Percentiles rank a stretch among this genome's conserved stretches.
phyloP scores from a whole-genome alignment of 306 rosid species.

The Quercus variabilis region DNA sequence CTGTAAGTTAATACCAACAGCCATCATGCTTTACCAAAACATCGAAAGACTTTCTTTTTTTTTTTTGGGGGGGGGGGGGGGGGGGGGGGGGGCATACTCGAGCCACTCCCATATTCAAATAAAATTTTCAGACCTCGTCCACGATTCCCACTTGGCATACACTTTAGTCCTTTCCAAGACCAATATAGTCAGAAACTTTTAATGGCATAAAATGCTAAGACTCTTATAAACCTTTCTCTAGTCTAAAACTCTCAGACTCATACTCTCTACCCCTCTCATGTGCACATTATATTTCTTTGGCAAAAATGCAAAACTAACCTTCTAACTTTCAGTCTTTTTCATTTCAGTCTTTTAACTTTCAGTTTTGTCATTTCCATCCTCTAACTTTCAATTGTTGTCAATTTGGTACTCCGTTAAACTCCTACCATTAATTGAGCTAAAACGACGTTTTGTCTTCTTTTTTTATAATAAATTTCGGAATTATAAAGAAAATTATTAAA shows the following conservation, averaged over 20 bases:
- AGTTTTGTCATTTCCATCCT: too few relatives aligned
- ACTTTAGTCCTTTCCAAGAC: neutral
- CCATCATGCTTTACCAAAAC: neutral
- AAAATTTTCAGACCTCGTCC: neutral
- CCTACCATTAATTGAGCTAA: too few relatives aligned
- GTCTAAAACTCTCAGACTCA: neutral
- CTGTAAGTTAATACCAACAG: constrained; percentile 34
- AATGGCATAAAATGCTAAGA: neutral
- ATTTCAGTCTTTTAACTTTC: too few relatives aligned
- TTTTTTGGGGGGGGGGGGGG: too few relatives aligned
- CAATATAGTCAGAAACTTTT: neutral
- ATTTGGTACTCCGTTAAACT: too few relatives aligned
- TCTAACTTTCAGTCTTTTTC: too few relatives aligned
- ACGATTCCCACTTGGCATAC: neutral
- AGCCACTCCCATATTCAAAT: neutral
- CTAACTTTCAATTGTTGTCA: too few relatives aligned
- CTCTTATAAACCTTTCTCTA: neutral
- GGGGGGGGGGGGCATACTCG: neutral
- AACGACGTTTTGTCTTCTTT: too few relatives aligned
- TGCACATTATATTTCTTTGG: neutral
- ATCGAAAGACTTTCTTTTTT: neutral
- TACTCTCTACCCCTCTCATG: neutral
- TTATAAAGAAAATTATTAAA: too few relatives aligned
- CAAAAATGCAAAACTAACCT: too few relatives aligned
- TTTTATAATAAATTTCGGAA: too few relatives aligned